These are phyloP conservation scores for Rubus parviflorus DNA, from an alignment of 306 rosid genomes.

Conservation along the genomic window DNA sequence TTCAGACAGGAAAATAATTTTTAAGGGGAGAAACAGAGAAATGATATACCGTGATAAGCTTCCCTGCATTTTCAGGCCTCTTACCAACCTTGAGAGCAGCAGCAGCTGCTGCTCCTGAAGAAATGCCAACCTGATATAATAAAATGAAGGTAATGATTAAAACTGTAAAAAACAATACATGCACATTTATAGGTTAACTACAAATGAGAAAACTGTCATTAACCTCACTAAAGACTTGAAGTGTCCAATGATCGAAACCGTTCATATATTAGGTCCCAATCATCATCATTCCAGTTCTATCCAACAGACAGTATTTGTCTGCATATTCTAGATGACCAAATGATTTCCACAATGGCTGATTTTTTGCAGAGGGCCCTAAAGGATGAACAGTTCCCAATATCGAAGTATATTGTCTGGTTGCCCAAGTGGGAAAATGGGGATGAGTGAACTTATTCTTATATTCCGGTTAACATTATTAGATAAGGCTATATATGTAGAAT, in stretches of 20 bases:
- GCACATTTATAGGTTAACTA: background rate
- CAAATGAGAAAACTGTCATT: background rate
- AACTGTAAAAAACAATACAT: background rate
- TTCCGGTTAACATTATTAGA: background rate
- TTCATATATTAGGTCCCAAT: background rate
- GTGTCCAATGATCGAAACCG: background rate
- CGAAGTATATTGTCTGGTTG: background rate
- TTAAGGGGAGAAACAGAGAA: background rate
- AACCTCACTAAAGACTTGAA: background rate
- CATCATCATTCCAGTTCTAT: background rate
- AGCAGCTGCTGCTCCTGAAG: conserved; percentile 97
- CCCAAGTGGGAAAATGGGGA: background rate
- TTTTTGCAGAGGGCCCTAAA: background rate
- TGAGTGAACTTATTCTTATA: too few species aligned
- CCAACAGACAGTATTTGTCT: background rate
- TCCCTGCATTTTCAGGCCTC: conserved; percentile 93
- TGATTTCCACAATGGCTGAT: background rate
- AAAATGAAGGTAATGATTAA: conserved; percentile 28
- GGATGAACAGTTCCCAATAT: background rate
- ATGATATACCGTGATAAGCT: conserved; percentile 74
- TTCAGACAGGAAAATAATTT: background rate
- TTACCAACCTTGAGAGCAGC: conserved; percentile 91
- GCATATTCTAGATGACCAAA: background rate
- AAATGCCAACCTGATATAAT: conserved; percentile 80
- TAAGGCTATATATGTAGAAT: background rate